Percentiles rank a stretch among this genome's conserved stretches.
Evolutionary conservation across 345 rosid species (phyloP).

Genomic region (Bretschneidera sinensis): DNA sequence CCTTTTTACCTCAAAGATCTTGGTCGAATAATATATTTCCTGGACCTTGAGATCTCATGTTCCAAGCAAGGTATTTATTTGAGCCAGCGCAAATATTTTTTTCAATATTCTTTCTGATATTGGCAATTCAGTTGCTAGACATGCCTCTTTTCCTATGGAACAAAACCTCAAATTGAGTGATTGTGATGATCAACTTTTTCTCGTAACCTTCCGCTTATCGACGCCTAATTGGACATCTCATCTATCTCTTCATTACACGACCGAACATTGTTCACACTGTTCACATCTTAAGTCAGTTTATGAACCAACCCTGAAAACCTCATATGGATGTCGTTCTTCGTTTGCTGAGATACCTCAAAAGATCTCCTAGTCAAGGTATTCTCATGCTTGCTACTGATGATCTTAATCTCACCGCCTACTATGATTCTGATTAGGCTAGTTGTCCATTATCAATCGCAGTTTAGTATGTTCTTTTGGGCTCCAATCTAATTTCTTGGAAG

Average conservation of each 20-base stretch:
- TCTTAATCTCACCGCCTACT: neutral
- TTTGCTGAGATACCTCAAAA: neutral
- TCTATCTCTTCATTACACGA: constrained; percentile 8
- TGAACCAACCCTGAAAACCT: neutral
- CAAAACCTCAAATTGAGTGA: too few relatives aligned
- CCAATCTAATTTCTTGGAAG: neutral
- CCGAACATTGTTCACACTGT: constrained; percentile 9
- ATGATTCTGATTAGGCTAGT: constrained; percentile 10
- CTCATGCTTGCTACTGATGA: neutral
- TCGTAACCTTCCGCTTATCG: neutral
- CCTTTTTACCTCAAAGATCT: constrained; percentile 7
- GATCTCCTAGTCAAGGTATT: neutral
- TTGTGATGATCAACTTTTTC: too few relatives aligned
- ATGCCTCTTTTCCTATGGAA: neutral
- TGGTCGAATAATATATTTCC: constrained; percentile 4
- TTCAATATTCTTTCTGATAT: constrained; percentile 7
- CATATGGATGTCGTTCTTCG: neutral
- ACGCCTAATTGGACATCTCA: neutral
- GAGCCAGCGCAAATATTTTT: neutral
- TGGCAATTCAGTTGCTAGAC: neutral
- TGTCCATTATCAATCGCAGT: neutral
- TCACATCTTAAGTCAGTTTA: neutral
- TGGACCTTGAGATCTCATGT: constrained; percentile 4
- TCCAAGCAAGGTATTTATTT: neutral
- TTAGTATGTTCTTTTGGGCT: neutral